phyloP scores from a whole-genome alignment of 768 basidiomycete genomes.

The Naganishia vishniacii region DNA sequence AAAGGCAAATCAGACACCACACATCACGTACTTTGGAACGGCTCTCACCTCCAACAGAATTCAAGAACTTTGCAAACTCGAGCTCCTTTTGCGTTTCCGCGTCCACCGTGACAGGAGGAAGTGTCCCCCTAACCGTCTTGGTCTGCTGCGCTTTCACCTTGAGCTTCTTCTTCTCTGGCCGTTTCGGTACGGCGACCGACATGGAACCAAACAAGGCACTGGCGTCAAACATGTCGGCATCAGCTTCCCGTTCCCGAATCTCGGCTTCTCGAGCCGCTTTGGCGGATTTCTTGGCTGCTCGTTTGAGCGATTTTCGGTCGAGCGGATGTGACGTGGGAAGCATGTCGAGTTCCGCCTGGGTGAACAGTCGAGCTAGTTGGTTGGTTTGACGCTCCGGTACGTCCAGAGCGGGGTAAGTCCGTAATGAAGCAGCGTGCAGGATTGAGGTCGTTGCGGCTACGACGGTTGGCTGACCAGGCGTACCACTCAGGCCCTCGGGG shows the following conservation, averaged over 20 bases:
- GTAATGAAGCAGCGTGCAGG: neutral
- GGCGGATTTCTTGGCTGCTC: conserved; percentile 41
- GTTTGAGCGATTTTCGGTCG: conserved; percentile 41
- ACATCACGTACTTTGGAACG: neutral
- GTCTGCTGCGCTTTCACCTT: conserved; percentile 50
- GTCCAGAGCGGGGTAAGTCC: neutral
- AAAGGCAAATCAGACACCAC: neutral
- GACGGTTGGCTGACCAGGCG: neutral
- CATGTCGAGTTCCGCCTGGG: conserved; percentile 41
- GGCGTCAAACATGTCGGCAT: conserved; percentile 36
- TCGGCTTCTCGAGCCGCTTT: conserved; percentile 33
- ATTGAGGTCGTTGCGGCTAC: neutral
- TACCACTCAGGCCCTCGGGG: neutral
- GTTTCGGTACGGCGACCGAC: conserved; percentile 52
- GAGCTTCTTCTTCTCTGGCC: conserved; percentile 38
- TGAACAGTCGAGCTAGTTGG: conserved; percentile 36
- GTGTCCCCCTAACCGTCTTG: conserved; percentile 29
- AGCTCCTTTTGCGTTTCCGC: conserved; percentile 41
- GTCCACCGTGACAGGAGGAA: conserved; percentile 34
- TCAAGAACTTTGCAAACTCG: conserved; percentile 43
- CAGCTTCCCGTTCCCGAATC: conserved; percentile 34
- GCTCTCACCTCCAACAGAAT: conserved; percentile 41
- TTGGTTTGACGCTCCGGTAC: conserved; percentile 3
- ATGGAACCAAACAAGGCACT: conserved; percentile 32
- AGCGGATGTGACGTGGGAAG: conserved; percentile 33